Base-by-base conservation (phyloP, 257 asterid genomes). In the Solanum etuberosum region DNA sequence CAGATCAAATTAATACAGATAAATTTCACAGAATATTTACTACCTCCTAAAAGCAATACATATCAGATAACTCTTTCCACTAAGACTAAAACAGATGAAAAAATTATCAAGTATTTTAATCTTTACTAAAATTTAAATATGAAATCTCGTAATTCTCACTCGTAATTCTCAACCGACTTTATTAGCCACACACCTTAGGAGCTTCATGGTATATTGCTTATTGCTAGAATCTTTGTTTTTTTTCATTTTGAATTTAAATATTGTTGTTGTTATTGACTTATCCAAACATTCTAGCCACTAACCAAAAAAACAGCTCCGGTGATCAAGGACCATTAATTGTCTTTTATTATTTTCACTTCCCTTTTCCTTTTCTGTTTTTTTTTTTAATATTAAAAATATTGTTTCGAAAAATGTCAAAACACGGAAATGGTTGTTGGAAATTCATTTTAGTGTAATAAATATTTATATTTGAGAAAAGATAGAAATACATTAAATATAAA, bases 201-300 rank as follows among this genome's bases (percentile, higher is more conserved):
- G 29, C 29, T 20, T 59, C 67, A 4, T 71, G 73, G 16, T 73
- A 20, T 86, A 51, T 29, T 61, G 65, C 23, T 80, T 86, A 29
- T 59, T 73, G 65, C 31, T 35, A 61, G 86, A 88, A 87, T 88
- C 54, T 86, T 71, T 35, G 84, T 54, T 35, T 34, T 54, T 67
- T 67, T 40, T 54, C 5, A 48, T 29, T 86, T 78, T 70, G 32
- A 46, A n/a, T 72, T 73, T 46, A 20, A 59, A 35, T 40, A 40
- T 51, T 15, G 4, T 81, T 48, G 14, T 48, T 81, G 23, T 31
- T 38, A 80, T 86, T 89, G 91, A 89, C 88, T 83, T 61, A 91
- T 88, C 85, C 87, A 88, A 89, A 92, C 93, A 88, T 88, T 86
- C 91, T 87, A 88, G 87, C 95, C 94, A 93, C 93, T 87, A 88